Base-by-base conservation (phyloP, 2,329 filamentous ascomycete species). In the Leptographium lundbergii region DNA sequence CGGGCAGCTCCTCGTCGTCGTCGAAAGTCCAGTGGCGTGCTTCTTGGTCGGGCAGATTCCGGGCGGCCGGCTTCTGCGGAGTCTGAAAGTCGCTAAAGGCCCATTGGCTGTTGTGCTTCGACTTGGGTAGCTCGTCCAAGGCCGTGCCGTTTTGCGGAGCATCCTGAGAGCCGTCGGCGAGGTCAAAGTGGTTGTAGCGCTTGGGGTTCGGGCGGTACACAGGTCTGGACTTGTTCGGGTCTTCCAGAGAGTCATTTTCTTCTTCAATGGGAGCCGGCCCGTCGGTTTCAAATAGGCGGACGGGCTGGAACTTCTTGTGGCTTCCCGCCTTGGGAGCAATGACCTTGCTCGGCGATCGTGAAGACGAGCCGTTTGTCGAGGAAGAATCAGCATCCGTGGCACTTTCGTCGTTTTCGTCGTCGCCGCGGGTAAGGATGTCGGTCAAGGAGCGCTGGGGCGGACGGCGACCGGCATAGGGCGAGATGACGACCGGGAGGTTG, bases 81-180 rank as follows among this genome's bases (percentile, higher is more conserved):
- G 91, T 96, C 19, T 77, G 75, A 66, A 95, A 95, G 72, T 96
- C 91, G 62, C 89, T 83, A 71, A 97, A 97, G 55, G 84, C 84
- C 91, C 92, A 96, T 62, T 89, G 86, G 63, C 84, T 84, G 61
- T 79, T 75, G 69, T 89, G 85, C 74, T 87, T 89, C 58, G 78
- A 76, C 67, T 78, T 80, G 62, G 73, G 70, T 27, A 69, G 69
- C 57, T 78, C 71, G 24, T 77, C 70, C 25, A 72, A 68, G 4
- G 72, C 65, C 9, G 72, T 65, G 57, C 70, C 73, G n/a, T 74
- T 68, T 63, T 74, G 67, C 17, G 77, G 73, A 22, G 71, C 71
- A 56, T 81, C 77, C 61, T 74, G 71, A 19, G 75, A 79, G 56
- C 83, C 84, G 64, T 90, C 85, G 60, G 80, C 83, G 68, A 95